Conservation (phyloP, 2,329 filamentous ascomycete species). For the Fusarium sp. region DNA sequence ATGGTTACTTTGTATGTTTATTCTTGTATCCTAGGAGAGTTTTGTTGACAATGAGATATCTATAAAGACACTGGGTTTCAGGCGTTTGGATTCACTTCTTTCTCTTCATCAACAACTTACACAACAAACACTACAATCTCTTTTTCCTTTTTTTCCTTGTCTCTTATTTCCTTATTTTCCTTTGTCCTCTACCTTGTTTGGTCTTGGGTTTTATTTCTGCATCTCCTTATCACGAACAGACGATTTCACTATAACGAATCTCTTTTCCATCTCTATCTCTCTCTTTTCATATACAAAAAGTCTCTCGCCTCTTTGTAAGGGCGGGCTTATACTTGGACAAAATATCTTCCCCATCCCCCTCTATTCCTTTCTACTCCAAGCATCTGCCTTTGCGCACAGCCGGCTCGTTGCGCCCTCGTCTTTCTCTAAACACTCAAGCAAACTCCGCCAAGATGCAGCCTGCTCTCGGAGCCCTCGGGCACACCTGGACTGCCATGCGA, state of each 20-base stretch:
- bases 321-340: conserved; percentile 43
- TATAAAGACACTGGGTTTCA: conserved; percentile 42
- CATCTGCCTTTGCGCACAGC: conserved; percentile 57
- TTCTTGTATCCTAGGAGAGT: not conserved
- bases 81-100: conserved; percentile 14
- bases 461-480: conserved; percentile 77
- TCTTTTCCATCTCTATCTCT: not conserved
- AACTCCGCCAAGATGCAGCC: conserved; percentile 57
- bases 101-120: conserved; percentile 39
- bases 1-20: not conserved
- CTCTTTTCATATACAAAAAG: conserved; percentile 6
- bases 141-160: conserved; percentile 40
- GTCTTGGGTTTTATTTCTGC: conserved; percentile 37
- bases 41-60: conserved; percentile 25
- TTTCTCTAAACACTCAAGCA: conserved; percentile 55
- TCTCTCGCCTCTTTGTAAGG: conserved; percentile 37
- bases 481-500: conserved; percentile 80
- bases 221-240: conserved; percentile 31
- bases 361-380: conserved; percentile 56
- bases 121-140: conserved; percentile 35
- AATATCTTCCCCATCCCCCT: conserved; percentile 50
- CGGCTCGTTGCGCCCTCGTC: conserved; percentile 53
- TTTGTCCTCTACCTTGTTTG: conserved; percentile 42
- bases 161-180: conserved; percentile 43
- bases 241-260: conserved; percentile 23